Evolutionary conservation across 2,329 filamentous ascomycete genomes (phyloP), one percentile per base, ranked within the genome.

Genomic region (Penicillium frequentans): DNA sequence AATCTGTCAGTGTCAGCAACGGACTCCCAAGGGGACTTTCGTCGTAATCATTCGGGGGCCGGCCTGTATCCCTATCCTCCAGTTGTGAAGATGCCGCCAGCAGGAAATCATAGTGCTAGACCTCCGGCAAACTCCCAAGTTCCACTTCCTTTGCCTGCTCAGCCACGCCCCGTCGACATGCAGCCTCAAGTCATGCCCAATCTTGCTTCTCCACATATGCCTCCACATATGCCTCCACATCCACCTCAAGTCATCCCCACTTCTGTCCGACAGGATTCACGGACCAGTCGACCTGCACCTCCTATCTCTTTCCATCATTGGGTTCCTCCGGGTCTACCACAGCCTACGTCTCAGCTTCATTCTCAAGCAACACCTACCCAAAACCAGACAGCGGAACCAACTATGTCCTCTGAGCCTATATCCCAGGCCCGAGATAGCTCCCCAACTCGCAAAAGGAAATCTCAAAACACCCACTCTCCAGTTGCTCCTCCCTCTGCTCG

Each of bases 251-350:
- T 39, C 10, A 26, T 10, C 26, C 48, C 33, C 48, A n/a, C 50
- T 35, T 23, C 43, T 9, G 29, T 35, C n/a, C 49, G 29, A 35
- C 43, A 33, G 4, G 54, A 54, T 10, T 9, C 21, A n/a, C 46
- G 42, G 35, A 8, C 37, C 56, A 24, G 44, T 31, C 52, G 49
- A 11, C 21, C 49, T 16, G 56, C 56, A 13, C 47, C 54, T 24
- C 43, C 47, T n/a, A 52, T 61, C 19, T 50, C 54, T 9, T 59
- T 62, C 24, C 59, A 59, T 27, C 59, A 62, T 33, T 62, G 55
- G 54, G 39, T 50, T 24, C 58, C 58, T 16, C 59, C 59, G 14
- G 31, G 21, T 33, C 31, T 16, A 33, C 31, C 31, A 14, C 31
- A 33, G 31, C 31, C 31, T 33, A 5, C 13, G 16, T 29, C 26